A percentile compares a stretch with the other conserved stretches of the same genome.
phyloP scores from a whole-genome alignment of 768 basidiomycete species.

The Boletus bicolor region DNA sequence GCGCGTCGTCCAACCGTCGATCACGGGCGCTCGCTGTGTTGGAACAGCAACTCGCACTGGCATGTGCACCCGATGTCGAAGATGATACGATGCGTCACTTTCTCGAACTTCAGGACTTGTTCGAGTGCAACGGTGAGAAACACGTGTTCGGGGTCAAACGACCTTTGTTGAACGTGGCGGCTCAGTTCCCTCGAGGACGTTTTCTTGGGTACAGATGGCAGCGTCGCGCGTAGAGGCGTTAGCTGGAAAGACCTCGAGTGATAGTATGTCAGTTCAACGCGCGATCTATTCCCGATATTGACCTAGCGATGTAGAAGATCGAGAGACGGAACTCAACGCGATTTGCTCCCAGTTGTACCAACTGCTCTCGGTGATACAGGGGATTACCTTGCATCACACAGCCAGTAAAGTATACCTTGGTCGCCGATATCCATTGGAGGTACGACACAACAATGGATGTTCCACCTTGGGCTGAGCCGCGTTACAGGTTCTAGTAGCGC shows the following conservation, averaged over 20 bases:
- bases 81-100: slow-evolving; percentile 51
- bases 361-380: slow-evolving; percentile 71
- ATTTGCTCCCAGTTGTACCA: slow-evolving; percentile 54
- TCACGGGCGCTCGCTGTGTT: slow-evolving; percentile 53
- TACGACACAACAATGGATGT: slow-evolving; percentile 20
- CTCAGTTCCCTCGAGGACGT: slow-evolving; percentile 65
- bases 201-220: slow-evolving; percentile 58
- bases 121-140: slow-evolving; percentile 76
- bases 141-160: background rate
- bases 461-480: slow-evolving; percentile 4
- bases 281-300: background rate
- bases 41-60: slow-evolving; percentile 52
- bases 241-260: slow-evolving; percentile 42
- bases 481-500: slow-evolving; percentile 64
- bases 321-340: slow-evolving; percentile 44
- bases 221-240: slow-evolving; percentile 50
- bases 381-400: slow-evolving; percentile 65
- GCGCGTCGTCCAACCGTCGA: slow-evolving; percentile 50
- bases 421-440: slow-evolving; percentile 66
- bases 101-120: slow-evolving; percentile 67
- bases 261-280: slow-evolving; percentile 33
- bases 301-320: slow-evolving; percentile 34
- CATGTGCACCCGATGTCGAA: slow-evolving; percentile 42
- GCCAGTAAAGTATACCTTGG: slow-evolving; percentile 69
- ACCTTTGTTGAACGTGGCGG: slow-evolving; percentile 5